phyloP scores from a whole-genome alignment of 176 grass and related monocot species.

The Oryza meyeriana region DNA sequence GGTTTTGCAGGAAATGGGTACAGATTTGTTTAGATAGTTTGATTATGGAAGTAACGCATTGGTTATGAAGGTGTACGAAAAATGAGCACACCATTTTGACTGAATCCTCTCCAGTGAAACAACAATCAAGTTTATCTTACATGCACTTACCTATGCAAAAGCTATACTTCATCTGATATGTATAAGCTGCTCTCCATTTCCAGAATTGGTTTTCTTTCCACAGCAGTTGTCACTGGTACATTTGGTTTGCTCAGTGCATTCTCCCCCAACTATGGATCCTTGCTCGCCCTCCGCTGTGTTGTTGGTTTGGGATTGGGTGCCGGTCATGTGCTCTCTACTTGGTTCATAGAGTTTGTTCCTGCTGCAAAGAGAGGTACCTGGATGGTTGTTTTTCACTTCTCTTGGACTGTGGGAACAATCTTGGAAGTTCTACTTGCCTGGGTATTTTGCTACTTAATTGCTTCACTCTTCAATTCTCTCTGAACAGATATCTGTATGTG shows the following conservation, averaged over 20 bases:
- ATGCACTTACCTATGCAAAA: not conserved
- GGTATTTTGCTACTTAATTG: slow-evolving; percentile 33
- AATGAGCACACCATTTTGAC: not conserved
- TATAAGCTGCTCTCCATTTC: not conserved
- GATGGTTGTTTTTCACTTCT: slow-evolving; percentile 46
- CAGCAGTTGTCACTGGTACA: slow-evolving; percentile 48
- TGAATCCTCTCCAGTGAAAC: not conserved
- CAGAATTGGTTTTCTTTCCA: slow-evolving; percentile 68
- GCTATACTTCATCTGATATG: not conserved
- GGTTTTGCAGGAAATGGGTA: not conserved
- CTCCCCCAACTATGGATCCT: slow-evolving; percentile 57
- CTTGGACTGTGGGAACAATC: slow-evolving; percentile 60
- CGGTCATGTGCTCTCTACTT: slow-evolving; percentile 58
- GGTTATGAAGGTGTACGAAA: not conserved
- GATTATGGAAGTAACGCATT: not conserved
- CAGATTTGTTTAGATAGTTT: not conserved
- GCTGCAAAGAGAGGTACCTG: slow-evolving; percentile 56
- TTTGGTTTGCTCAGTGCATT: slow-evolving; percentile 69
- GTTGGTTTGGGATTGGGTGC: slow-evolving; percentile 65
- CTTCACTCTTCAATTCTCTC: not conserved
- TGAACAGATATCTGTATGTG: not conserved
- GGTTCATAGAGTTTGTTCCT: slow-evolving; percentile 84
- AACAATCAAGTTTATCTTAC: not conserved
- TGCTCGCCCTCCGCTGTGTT: slow-evolving; percentile 51
- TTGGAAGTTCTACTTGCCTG: slow-evolving; percentile 63